Conservation (phyloP, 495 filamentous ascomycete genomes). For the Sordaria brevicollis region DNA sequence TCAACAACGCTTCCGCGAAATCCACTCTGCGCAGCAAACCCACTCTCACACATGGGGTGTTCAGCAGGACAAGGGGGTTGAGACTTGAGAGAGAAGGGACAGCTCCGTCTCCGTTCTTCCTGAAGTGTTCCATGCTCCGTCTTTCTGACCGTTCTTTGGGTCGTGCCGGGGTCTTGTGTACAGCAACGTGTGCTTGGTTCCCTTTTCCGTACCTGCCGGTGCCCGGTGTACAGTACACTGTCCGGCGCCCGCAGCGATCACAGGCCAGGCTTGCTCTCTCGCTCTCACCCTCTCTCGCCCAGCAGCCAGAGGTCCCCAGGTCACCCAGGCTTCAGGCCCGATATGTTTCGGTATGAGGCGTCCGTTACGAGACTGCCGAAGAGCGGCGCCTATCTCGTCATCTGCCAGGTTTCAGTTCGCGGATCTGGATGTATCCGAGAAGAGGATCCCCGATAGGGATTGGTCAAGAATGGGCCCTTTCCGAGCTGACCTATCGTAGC, state of each 20-base stretch:
- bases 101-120: not conserved
- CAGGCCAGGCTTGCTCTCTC: not conserved
- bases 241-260: not conserved
- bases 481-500: not conserved
- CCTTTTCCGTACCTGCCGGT: not conserved
- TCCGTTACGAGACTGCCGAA: not conserved
- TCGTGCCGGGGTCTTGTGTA: not conserved
- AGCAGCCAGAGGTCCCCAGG: not conserved
- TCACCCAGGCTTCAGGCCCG: not conserved
- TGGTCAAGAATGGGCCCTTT: not conserved
- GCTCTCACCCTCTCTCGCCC: not conserved
- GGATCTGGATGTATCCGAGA: not conserved
- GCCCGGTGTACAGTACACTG: not conserved
- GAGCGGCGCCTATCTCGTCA: not conserved
- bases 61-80: not conserved
- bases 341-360: not conserved
- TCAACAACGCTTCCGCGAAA: not conserved
- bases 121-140: not conserved
- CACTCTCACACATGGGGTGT: not conserved
- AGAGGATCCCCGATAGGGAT: not conserved
- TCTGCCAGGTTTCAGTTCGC: not conserved
- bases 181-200: not conserved
- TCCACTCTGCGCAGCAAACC: not conserved
- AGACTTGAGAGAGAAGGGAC: not conserved
- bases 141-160: not conserved